Conservation (phyloP, 352 stramenopile species). For the Globisporangium paddicum region DNA sequence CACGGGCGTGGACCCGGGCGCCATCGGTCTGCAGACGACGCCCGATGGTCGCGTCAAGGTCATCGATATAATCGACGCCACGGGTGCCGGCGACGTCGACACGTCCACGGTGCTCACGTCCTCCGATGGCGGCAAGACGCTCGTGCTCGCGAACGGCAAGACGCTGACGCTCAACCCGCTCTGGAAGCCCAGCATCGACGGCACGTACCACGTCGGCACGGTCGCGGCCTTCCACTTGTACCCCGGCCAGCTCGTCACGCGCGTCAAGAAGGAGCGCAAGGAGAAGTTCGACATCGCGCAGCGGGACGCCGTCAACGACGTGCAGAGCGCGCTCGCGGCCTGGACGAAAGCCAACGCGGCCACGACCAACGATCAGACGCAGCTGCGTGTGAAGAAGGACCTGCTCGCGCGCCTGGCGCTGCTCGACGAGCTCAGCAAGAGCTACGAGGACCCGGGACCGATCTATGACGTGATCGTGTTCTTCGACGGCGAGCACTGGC, state of each 20-base stretch:
- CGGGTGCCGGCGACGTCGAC: conserved; percentile 91
- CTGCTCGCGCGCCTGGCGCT: conserved; percentile 67
- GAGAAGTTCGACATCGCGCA: conserved; percentile 78
- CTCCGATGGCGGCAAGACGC: conserved; percentile 42
- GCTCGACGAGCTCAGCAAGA: conserved; percentile 69
- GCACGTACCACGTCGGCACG: conserved; percentile 80
- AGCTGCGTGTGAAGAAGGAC: conserved; percentile 69
- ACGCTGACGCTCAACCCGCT: conserved; percentile 71
- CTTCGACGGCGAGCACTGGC: conserved; percentile 71
- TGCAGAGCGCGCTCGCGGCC: conserved; percentile 52
- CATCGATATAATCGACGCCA: conserved; percentile 95
- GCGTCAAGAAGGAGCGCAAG: conserved; percentile 78
- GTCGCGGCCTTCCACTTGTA: conserved; percentile 89
- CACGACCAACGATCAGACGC: conserved; percentile 49
- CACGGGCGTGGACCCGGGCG: conserved; percentile 93
- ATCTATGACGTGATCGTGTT: conserved; percentile 93
- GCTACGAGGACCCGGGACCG: conserved; percentile 89
- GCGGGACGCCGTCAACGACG: conserved; percentile 52
- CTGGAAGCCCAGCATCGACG: conserved; percentile 50
- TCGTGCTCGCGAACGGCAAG: conserved; percentile 35
- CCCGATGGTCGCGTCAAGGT: conserved; percentile 90
- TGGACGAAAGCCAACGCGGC: conserved; percentile 63
- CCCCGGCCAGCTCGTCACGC: conserved; percentile 58
- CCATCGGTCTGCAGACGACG: conserved; percentile 82
- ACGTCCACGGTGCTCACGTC: conserved; percentile 61